Conservation (phyloP, 2,329 filamentous ascomycete genomes). For the Cladobotryum protrusum region DNA sequence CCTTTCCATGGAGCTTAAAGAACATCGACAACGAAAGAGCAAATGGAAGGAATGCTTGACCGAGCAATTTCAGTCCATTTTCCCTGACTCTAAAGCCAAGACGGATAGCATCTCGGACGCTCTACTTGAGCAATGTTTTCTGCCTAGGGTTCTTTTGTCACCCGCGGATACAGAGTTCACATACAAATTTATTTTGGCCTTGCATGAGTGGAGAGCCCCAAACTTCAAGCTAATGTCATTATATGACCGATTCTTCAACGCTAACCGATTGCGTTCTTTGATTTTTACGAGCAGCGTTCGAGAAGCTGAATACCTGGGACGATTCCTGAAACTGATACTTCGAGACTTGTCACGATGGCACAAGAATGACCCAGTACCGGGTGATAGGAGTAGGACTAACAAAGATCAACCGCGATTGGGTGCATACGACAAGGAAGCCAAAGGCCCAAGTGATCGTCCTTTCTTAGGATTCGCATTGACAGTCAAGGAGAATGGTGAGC, state of each 20-base stretch:
- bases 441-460: constrained; percentile 39
- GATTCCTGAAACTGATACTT: constrained; percentile 78
- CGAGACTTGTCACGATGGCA: constrained; percentile 83
- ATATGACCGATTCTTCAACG: constrained; percentile 76
- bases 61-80: constrained; percentile 74
- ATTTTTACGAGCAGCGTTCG: constrained; percentile 87
- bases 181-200: constrained; percentile 77
- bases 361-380: constrained; percentile 55
- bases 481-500: constrained; percentile 60
- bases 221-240: constrained; percentile 83
- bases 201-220: constrained; percentile 77
- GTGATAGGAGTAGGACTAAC: constrained; percentile 21
- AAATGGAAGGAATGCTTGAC: constrained; percentile 64
- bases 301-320: constrained; percentile 88
- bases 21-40: constrained; percentile 60
- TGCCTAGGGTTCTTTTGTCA: constrained; percentile 82
- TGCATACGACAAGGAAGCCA: constrained; percentile 75
- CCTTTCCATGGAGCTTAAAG: constrained; percentile 66
- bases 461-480: constrained; percentile 74
- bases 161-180: constrained; percentile 83
- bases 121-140: constrained; percentile 81
- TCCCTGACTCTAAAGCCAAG: constrained; percentile 58
- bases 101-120: constrained; percentile 64
- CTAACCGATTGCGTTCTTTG: constrained; percentile 71
- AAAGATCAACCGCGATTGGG: constrained; percentile 56